A percentile compares a stretch with the other conserved stretches of the same genome.
These are phyloP conservation scores for Rhodamnia rubescens DNA, from an alignment of 345 rosid genomes.

Conservation along the genomic window DNA sequence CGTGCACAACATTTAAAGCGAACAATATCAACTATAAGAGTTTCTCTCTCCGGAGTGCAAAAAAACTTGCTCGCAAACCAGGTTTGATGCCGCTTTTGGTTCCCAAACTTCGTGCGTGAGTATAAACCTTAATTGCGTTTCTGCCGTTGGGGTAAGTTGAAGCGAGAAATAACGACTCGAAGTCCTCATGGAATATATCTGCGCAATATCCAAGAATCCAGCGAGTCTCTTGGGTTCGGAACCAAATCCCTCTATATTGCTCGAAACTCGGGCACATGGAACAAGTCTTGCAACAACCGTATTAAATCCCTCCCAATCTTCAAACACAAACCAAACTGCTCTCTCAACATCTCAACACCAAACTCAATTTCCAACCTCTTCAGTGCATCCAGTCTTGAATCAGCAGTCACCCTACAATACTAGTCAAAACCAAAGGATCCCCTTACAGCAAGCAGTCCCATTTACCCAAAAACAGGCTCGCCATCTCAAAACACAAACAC, in stretches of 20 bases:
- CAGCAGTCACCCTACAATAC: conserved; percentile 34
- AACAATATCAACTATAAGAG: conserved; percentile 47
- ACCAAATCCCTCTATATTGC: conserved; percentile 59
- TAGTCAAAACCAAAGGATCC: conserved; percentile 36
- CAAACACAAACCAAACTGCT: conserved; percentile 43
- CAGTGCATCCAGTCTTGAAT: conserved; percentile 26
- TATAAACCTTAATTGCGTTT: conserved; percentile 59
- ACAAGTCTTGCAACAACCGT: conserved; percentile 60
- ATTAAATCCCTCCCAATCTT: conserved; percentile 71
- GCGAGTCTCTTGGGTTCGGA: conserved; percentile 22
- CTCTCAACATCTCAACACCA: conserved; percentile 72
- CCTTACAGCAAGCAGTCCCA: conserved; percentile 55
- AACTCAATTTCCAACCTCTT: conserved; percentile 49
- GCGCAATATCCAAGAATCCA: conserved; percentile 34
- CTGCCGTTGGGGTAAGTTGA: conserved; percentile 58
- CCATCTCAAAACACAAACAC: conserved; percentile 71
- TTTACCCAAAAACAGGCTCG: conserved; percentile 27
- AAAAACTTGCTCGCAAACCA: conserved; percentile 75
- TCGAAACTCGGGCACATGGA: conserved; percentile 55
- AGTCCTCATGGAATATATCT: conserved; percentile 44
- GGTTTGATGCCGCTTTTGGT: conserved; percentile 55
- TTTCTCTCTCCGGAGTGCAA: conserved; percentile 42
- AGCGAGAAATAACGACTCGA: conserved; percentile 57
- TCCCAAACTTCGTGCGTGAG: conserved; percentile 59
- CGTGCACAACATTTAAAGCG: conserved; percentile 70